Conservation (phyloP, 2,329 filamentous ascomycete species). For the Lecanoromycetidae sp. region DNA sequence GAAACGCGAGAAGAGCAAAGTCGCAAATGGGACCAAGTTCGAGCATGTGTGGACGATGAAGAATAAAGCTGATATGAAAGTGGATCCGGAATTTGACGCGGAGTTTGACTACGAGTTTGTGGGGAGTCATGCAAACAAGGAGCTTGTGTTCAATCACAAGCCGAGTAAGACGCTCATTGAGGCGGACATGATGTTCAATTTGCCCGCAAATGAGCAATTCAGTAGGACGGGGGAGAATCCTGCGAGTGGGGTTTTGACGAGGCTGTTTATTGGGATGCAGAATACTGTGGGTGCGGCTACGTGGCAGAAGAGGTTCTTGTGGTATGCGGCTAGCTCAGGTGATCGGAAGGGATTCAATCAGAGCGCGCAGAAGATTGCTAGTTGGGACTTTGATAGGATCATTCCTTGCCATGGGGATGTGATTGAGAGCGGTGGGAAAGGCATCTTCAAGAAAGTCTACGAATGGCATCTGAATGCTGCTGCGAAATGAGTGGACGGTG, state of each 20-base stretch:
- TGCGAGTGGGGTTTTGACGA: slow-evolving; percentile 47
- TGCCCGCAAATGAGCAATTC: slow-evolving; percentile 81
- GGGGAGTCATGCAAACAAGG: slow-evolving; percentile 66
- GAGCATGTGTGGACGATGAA: slow-evolving; percentile 52
- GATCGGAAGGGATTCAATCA: slow-evolving; percentile 59
- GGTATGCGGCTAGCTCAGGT: slow-evolving; percentile 55
- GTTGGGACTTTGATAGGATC: slow-evolving; percentile 75
- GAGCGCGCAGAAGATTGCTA: slow-evolving; percentile 55
- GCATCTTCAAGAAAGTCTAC: slow-evolving; percentile 64
- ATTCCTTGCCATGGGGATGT: slow-evolving; percentile 92
- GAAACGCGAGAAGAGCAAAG: slow-evolving; percentile 55
- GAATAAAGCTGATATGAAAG: slow-evolving; percentile 38
- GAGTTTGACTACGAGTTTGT: slow-evolving; percentile 85
- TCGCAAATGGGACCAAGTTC: slow-evolving; percentile 50
- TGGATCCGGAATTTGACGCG: slow-evolving; percentile 67
- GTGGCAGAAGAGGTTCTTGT: slow-evolving; percentile 68
- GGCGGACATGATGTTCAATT: slow-evolving; percentile 85
- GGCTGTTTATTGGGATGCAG: slow-evolving; percentile 45
- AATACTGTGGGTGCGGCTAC: slow-evolving; percentile 50
- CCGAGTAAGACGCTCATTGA: slow-evolving; percentile 69
- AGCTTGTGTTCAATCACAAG: slow-evolving; percentile 76
- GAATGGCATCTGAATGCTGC: slow-evolving; percentile 60
- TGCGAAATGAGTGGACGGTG: slow-evolving; percentile 20
- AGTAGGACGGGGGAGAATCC: slow-evolving; percentile 43
- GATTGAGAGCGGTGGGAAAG: slow-evolving; percentile 63